These are phyloP conservation scores for Astrocystis sublimbata DNA, from an alignment of 495 filamentous ascomycete species.

Conservation along the genomic window DNA sequence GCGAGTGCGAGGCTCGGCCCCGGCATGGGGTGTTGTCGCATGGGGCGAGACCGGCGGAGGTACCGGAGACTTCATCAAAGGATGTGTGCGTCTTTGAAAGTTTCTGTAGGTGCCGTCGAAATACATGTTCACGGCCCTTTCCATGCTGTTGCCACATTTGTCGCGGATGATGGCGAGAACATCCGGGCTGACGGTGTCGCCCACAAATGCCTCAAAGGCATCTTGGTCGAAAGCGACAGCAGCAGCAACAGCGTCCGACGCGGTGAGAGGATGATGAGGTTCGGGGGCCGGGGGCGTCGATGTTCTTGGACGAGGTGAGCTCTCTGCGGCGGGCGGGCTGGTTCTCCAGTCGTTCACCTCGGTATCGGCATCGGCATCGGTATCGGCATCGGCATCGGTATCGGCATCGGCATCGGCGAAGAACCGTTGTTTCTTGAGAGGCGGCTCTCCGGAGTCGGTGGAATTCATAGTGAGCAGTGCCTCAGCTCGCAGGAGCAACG, in stretches of 20 bases:
- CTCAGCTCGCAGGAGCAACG: not conserved
- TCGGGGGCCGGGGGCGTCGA: not conserved
- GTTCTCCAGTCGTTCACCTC: slow-evolving; percentile 14
- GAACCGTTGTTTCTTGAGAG: slow-evolving; percentile 79
- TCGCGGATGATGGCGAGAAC: slow-evolving; percentile 53
- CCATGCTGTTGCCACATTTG: slow-evolving; percentile 63
- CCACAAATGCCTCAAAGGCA: slow-evolving; percentile 70
- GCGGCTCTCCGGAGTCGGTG: slow-evolving; percentile 59
- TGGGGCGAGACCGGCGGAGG: slow-evolving; percentile 5
- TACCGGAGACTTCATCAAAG: slow-evolving; percentile 16
- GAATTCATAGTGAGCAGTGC: slow-evolving; percentile 55
- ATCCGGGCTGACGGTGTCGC: slow-evolving; percentile 58
- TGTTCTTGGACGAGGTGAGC: not conserved
- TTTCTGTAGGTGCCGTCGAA: slow-evolving; percentile 91
- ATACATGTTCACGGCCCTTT: slow-evolving; percentile 79
- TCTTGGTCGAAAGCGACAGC: slow-evolving; percentile 60
- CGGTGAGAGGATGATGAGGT: not conserved
- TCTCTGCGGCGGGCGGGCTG: slow-evolving; percentile 15
- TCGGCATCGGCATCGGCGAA: slow-evolving; percentile 67
- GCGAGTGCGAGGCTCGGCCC: slow-evolving; percentile 2
- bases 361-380: slow-evolving; percentile 19
- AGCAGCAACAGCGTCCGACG: not conserved
- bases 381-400: slow-evolving; percentile 31
- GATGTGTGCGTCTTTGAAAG: slow-evolving; percentile 19
- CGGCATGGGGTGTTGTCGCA: slow-evolving; percentile 13